Conservation (phyloP, 768 basidiomycete species). For the Guyanaporus albipodus region DNA sequence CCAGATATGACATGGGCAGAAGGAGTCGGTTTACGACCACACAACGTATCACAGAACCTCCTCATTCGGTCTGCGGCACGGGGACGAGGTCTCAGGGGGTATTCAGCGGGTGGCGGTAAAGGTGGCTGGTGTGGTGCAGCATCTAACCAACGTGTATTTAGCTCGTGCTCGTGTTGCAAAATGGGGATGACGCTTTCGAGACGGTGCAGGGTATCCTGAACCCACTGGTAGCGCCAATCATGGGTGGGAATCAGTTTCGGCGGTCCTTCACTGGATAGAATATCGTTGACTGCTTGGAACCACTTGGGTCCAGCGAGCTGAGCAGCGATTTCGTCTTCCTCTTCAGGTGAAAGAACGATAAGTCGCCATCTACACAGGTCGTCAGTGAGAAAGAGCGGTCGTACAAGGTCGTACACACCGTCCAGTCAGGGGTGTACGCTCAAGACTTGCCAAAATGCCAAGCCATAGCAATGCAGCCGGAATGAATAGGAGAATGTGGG, state of each 20-base stretch:
- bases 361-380: conserved; percentile 64
- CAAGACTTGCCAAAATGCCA: conserved; percentile 68
- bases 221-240: conserved; percentile 94
- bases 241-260: conserved; percentile 60
- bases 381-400: neutral
- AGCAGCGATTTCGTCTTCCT: conserved; percentile 84
- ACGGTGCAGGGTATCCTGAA: conserved; percentile 67
- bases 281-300: conserved; percentile 78
- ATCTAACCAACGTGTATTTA: conserved; percentile 55
- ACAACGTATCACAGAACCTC: conserved; percentile 47
- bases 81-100: conserved; percentile 80
- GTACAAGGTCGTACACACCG: conserved; percentile 47
- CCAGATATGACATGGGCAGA: conserved; percentile 62
- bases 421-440: conserved; percentile 82
- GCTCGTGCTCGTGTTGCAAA: conserved; percentile 55
- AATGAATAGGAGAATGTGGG: conserved; percentile 54
- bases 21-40: conserved; percentile 39
- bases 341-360: conserved; percentile 87
- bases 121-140: conserved; percentile 48
- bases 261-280: conserved; percentile 63
- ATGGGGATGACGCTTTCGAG: conserved; percentile 74
- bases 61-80: conserved; percentile 71
- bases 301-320: conserved; percentile 83
- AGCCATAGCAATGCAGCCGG: conserved; percentile 63
- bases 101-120: conserved; percentile 75